phyloP scores from a whole-genome alignment of 495 filamentous ascomycete genomes.

The Zalerion maritima region DNA sequence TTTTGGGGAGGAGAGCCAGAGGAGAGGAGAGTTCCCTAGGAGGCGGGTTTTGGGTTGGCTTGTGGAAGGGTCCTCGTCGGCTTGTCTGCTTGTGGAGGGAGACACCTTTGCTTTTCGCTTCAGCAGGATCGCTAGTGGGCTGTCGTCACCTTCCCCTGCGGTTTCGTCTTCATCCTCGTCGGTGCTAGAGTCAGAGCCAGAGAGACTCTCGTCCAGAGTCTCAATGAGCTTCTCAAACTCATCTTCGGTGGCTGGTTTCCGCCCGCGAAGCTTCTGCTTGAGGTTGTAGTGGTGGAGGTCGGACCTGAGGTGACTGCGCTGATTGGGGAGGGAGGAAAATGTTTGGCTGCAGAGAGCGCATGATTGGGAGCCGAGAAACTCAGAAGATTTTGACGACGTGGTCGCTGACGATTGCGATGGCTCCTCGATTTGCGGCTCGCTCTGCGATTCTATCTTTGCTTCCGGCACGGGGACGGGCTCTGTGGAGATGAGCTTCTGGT shows the following conservation, averaged over 20 bases:
- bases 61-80: slow-evolving; percentile 32
- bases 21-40: slow-evolving; percentile 54
- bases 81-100: slow-evolving; percentile 19
- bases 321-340: slow-evolving; percentile 61
- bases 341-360: slow-evolving; percentile 67
- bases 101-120: slow-evolving; percentile 30
- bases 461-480: slow-evolving; percentile 16
- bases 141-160: slow-evolving; percentile 31
- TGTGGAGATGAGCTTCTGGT: slow-evolving; percentile 22
- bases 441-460: slow-evolving; percentile 12
- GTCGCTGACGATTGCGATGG: slow-evolving; percentile 24
- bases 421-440: slow-evolving; percentile 6
- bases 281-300: slow-evolving; percentile 90
- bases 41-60: slow-evolving; percentile 31
- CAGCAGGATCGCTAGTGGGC: slow-evolving; percentile 54
- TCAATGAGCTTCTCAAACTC: slow-evolving; percentile 78
- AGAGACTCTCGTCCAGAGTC: slow-evolving; percentile 79
- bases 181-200: slow-evolving; percentile 51
- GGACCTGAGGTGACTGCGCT: slow-evolving; percentile 74
- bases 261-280: slow-evolving; percentile 69
- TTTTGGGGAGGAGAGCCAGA: slow-evolving; percentile 70
- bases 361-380: slow-evolving; percentile 48
- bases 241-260: slow-evolving; percentile 49
- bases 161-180: slow-evolving; percentile 37
- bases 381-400: slow-evolving; percentile 9